Conservation (phyloP, 495 filamentous ascomycete genomes). For the Tuber magnatum region DNA sequence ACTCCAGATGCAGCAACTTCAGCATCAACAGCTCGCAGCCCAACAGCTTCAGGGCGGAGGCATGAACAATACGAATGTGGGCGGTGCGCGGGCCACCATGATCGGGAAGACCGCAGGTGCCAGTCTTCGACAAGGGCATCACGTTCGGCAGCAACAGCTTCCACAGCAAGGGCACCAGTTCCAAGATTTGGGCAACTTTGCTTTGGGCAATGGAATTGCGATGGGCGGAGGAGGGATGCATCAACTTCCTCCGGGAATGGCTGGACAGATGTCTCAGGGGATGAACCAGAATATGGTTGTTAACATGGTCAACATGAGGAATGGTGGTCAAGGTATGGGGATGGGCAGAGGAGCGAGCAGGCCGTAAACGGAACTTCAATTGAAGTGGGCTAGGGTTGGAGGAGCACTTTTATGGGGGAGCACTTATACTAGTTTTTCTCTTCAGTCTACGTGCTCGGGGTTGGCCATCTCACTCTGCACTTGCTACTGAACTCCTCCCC, state of each 20-base stretch:
- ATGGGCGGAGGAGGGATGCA: conserved; percentile 27
- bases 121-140: conserved; percentile 21
- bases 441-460: not conserved
- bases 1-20: conserved; percentile 19
- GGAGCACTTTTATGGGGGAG: not conserved
- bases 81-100: conserved; percentile 28
- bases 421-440: not conserved
- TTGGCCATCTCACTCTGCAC: not conserved
- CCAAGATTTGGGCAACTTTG: conserved; percentile 25
- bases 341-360: conserved; percentile 17
- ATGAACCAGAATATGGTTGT: conserved; percentile 32
- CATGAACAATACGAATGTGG: conserved; percentile 27
- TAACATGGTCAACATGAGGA: conserved; percentile 20
- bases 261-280: conserved; percentile 26
- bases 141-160: conserved; percentile 18
- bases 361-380: not conserved
- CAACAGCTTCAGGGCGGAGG: conserved; percentile 19
- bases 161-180: conserved; percentile 23
- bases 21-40: conserved; percentile 14
- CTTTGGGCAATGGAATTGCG: conserved; percentile 25
- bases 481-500: not conserved
- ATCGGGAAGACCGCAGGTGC: conserved; percentile 26
- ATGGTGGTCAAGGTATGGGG: conserved; percentile 28
- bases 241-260: conserved; percentile 21
- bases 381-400: not conserved